Conservation (phyloP, 768 basidiomycete genomes). For the Kwoniella sp. region DNA sequence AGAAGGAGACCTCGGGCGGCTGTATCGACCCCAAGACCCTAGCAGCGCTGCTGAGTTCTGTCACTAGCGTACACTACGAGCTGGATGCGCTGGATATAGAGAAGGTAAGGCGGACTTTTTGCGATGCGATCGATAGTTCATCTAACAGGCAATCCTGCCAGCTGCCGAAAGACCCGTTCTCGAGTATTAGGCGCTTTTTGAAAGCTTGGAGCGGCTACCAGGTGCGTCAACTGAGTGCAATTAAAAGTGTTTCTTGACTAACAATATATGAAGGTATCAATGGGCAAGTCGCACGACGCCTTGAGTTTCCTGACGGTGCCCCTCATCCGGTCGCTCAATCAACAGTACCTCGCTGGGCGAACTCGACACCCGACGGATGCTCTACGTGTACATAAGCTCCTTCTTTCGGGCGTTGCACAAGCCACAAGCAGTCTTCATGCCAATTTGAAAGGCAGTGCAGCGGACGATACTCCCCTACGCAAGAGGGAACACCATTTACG, state of each 20-base stretch:
- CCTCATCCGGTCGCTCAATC: conserved; percentile 20
- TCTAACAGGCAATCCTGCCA: no score
- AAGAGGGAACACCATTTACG: conserved; percentile 35
- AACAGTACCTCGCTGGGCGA: conserved; percentile 24
- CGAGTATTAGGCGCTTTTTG: conserved; percentile 24
- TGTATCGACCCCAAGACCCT: conserved; percentile 43
- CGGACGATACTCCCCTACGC: conserved; percentile 32
- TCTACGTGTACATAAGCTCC: conserved; percentile 25
- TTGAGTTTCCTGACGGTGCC: conserved; percentile 14
- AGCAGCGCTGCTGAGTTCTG: conserved; percentile 32
- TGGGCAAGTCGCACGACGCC: neutral
- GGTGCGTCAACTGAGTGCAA: conserved; percentile 5
- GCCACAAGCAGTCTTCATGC: conserved; percentile 30
- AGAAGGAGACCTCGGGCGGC: conserved; percentile 45
- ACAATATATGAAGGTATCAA: neutral
- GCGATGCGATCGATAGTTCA: neutral
- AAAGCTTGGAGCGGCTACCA: conserved; percentile 31
- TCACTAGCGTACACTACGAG: conserved; percentile 42
- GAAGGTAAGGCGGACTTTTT: conserved; percentile 14
- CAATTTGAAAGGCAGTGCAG: conserved; percentile 34
- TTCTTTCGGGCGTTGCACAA: conserved; percentile 33
- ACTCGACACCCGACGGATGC: conserved; percentile 24
- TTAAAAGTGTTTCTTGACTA: neutral
- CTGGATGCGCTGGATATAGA: conserved; percentile 32
- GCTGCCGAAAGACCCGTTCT: conserved; percentile 40